Evolutionary conservation across 208 protist genomes (phyloP).

Genomic region (Crithidia bombi): DNA sequence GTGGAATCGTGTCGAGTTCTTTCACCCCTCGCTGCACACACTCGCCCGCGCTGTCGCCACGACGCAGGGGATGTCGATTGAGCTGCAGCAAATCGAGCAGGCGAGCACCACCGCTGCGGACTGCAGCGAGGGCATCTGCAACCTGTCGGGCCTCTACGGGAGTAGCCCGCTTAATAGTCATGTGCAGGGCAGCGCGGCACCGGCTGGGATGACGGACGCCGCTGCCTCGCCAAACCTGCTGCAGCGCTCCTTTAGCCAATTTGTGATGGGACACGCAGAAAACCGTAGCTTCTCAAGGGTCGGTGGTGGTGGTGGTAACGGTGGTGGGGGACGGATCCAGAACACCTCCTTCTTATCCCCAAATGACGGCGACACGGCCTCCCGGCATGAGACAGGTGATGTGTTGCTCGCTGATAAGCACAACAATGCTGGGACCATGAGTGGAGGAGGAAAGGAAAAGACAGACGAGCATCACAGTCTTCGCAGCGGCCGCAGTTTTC

Average conservation of each 20-base stretch:
- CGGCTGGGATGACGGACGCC: neutral
- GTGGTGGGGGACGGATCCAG: neutral
- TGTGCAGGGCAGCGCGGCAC: neutral
- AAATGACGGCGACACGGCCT: neutral
- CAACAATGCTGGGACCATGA: no score
- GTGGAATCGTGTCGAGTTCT: slow-evolving; percentile 76
- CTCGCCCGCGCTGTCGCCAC: slow-evolving; percentile 44
- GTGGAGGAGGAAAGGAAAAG: neutral
- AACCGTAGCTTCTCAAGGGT: slow-evolving; percentile 43
- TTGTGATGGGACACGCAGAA: slow-evolving; percentile 35
- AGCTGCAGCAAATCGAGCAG: slow-evolving; percentile 15
- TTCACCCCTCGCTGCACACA: slow-evolving; percentile 53
- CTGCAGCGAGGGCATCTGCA: neutral
- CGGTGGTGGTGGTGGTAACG: neutral
- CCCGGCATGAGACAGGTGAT: no score
- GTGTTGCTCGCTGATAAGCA: neutral
- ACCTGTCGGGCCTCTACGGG: neutral
- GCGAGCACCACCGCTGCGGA: neutral
- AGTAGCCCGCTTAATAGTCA: slow-evolving; percentile 1
- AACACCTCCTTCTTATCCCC: slow-evolving; percentile 18
- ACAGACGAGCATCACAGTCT: neutral
- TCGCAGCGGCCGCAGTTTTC: neutral
- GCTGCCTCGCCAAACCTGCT: neutral
- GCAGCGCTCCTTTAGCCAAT: slow-evolving; percentile 35
- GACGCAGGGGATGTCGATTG: slow-evolving; percentile 42